These are phyloP conservation scores for Globisporangium uncinulatum DNA, from an alignment of 352 stramenopile genomes.

Conservation along the genomic window DNA sequence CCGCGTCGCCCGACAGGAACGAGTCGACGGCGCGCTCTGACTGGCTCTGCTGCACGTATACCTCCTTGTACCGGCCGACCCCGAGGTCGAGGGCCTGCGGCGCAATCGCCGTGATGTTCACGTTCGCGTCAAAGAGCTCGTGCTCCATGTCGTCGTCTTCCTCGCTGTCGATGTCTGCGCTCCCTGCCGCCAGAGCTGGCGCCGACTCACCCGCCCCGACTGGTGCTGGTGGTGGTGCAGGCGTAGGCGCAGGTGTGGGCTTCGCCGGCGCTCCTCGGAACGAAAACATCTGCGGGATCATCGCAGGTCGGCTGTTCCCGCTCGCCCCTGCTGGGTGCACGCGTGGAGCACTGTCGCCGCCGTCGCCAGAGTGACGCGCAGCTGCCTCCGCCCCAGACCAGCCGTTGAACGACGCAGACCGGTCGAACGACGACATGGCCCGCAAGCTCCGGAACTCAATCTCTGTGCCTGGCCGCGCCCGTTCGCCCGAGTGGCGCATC, in stretches of 20 bases:
- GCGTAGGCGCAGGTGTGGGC: background rate
- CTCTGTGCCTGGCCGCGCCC: conserved; percentile 5
- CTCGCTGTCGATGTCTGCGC: conserved; percentile 17
- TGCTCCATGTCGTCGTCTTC: conserved; percentile 18
- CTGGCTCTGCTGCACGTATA: conserved; percentile 16
- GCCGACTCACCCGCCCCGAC: too few species aligned
- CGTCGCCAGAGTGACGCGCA: conserved; percentile 12
- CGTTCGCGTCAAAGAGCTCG: conserved; percentile 21
- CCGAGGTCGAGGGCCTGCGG: conserved; percentile 36
- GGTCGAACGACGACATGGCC: conserved; percentile 23
- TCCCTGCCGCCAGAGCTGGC: background rate
- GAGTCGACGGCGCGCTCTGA: conserved; percentile 45
- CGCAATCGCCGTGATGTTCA: conserved; percentile 14
- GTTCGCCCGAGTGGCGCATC: conserved; percentile 9
- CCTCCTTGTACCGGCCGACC: conserved; percentile 53
- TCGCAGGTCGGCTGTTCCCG: background rate
- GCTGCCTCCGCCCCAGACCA: conserved; percentile 6
- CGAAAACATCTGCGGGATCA: conserved; percentile 59
- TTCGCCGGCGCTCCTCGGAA: conserved; percentile 44
- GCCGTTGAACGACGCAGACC: conserved; percentile 5
- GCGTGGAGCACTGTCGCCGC: conserved; percentile 16
- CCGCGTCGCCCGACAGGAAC: conserved; percentile 33
- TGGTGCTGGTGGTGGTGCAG: background rate
- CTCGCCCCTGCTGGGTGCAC: conserved; percentile 26
- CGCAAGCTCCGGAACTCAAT: conserved; percentile 16